Evolutionary conservation across 441 rosid species (phyloP).

Genomic region (Bruguiera hainesii): DNA sequence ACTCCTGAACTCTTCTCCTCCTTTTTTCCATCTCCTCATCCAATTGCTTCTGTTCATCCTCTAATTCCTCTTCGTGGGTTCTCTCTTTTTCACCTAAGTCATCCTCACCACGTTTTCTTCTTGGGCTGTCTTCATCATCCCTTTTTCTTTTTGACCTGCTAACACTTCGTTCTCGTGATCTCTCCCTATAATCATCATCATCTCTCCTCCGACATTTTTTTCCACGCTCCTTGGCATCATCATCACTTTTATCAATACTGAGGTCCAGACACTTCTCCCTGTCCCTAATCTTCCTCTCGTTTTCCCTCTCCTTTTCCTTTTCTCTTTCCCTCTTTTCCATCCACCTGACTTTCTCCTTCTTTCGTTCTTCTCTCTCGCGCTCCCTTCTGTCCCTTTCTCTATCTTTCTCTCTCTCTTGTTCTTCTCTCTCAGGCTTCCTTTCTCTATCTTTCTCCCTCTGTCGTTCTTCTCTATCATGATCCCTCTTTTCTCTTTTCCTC

Average conservation of each 20-base stretch:
- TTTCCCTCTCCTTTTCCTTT: slow-evolving; percentile 13
- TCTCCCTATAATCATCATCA: slow-evolving; percentile 43
- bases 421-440: slow-evolving; percentile 25
- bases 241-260: slow-evolving; percentile 39
- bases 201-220: slow-evolving; percentile 44
- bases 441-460: no score
- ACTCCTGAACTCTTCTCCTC: slow-evolving; percentile 95
- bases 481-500: slow-evolving; percentile 33
- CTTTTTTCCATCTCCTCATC: slow-evolving; percentile 93
- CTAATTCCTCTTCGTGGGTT: slow-evolving; percentile 64
- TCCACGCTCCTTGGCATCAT: slow-evolving; percentile 35
- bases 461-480: neutral
- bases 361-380: slow-evolving; percentile 13
- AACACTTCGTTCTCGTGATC: slow-evolving; percentile 44
- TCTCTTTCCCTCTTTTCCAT: slow-evolving; percentile 19
- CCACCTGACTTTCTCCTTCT: slow-evolving; percentile 33
- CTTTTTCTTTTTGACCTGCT: slow-evolving; percentile 49
- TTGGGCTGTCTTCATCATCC: slow-evolving; percentile 50
- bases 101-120: slow-evolving; percentile 41
- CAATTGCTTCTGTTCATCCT: slow-evolving; percentile 63
- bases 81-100: slow-evolving; percentile 45
- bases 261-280: slow-evolving; percentile 44
- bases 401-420: slow-evolving; percentile 41
- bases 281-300: slow-evolving; percentile 21
- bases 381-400: slow-evolving; percentile 42